These are phyloP conservation scores for Saccharomycopsis amapae DNA, from an alignment of 805 yeast genomes.

Conservation along the genomic window DNA sequence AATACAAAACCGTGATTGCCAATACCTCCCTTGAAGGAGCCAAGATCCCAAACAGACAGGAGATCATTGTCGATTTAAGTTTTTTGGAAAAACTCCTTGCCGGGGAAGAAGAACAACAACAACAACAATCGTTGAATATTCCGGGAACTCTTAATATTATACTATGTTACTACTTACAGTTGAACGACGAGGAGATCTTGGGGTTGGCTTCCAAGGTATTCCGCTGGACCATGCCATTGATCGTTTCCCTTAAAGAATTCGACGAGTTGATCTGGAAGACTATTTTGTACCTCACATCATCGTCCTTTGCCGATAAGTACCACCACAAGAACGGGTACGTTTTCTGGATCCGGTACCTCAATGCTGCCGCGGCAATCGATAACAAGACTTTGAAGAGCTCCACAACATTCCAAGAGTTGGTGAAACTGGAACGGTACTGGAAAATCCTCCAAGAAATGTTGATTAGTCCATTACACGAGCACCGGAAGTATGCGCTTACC, in stretches of 20 bases:
- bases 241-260: slow-evolving; percentile 25
- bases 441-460: slow-evolving; percentile 46
- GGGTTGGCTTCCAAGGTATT: slow-evolving; percentile 34
- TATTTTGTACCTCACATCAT: slow-evolving; percentile 33
- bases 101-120: no score
- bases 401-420: slow-evolving; percentile 13
- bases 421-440: slow-evolving; percentile 44
- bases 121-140: not conserved
- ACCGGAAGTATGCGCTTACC: slow-evolving; percentile 60
- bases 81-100: slow-evolving; percentile 11
- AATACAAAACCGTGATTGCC: no score
- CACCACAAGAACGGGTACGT: slow-evolving; percentile 39
- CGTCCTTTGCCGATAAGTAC: slow-evolving; percentile 23
- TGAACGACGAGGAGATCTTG: slow-evolving; percentile 34
- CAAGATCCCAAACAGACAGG: no score
- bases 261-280: slow-evolving; percentile 40
- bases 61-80: no score
- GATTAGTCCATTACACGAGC: slow-evolving; percentile 52
- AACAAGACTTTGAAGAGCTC: slow-evolving; percentile 10
- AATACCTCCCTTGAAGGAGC: no score
- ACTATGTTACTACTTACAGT: slow-evolving; percentile 31
- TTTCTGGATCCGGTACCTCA: slow-evolving; percentile 50
- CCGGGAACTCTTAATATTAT: slow-evolving; percentile 25
- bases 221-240: slow-evolving; percentile 46
- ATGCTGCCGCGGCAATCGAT: slow-evolving; percentile 19